These are phyloP conservation scores for Citrullus amarus DNA, from an alignment of 306 rosid genomes.

Conservation along the genomic window DNA sequence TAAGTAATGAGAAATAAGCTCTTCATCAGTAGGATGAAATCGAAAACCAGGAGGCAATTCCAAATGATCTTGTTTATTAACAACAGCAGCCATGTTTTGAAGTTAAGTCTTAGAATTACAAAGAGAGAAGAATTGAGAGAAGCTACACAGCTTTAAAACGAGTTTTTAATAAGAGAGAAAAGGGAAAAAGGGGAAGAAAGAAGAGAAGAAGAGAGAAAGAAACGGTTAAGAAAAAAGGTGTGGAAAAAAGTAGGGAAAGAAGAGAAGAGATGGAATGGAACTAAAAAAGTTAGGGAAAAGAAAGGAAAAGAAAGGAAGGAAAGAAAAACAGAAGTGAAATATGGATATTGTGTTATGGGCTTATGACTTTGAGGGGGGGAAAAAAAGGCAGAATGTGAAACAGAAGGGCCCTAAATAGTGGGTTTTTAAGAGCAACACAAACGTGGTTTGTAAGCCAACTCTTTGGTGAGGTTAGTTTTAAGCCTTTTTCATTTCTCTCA, in stretches of 20 bases:
- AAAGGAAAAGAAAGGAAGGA: not conserved
- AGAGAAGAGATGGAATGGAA: constrained; percentile 11
- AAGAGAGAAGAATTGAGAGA: not conserved
- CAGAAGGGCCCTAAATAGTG: constrained; percentile 37
- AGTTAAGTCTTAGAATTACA: too few species aligned
- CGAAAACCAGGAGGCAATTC: constrained; percentile 87
- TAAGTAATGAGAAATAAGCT: constrained; percentile 77
- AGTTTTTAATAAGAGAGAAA: not conserved
- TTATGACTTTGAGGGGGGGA: not conserved
- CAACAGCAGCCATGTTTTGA: not conserved
- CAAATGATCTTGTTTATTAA: constrained; percentile 38
- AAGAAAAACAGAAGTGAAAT: constrained; percentile 4
- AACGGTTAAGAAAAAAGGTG: constrained; percentile 15
- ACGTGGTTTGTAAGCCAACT: constrained; percentile 73
- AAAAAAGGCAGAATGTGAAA: constrained; percentile 20
- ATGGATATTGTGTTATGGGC: constrained; percentile 8
- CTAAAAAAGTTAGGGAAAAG: not conserved
- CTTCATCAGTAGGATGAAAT: constrained; percentile 94
- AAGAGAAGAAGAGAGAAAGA: not conserved
- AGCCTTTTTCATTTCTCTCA: not conserved
- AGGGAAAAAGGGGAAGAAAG: not conserved
- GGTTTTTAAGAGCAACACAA: constrained; percentile 30
- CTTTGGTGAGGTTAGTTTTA: not conserved
- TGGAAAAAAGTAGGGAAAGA: constrained; percentile 13
- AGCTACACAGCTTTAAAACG: constrained; percentile 2